A percentile compares a stretch with the other conserved stretches of the same genome.
These are phyloP conservation scores for Capsicum rhomboideum DNA, from an alignment of 257 asterid species.

Conservation along the genomic window DNA sequence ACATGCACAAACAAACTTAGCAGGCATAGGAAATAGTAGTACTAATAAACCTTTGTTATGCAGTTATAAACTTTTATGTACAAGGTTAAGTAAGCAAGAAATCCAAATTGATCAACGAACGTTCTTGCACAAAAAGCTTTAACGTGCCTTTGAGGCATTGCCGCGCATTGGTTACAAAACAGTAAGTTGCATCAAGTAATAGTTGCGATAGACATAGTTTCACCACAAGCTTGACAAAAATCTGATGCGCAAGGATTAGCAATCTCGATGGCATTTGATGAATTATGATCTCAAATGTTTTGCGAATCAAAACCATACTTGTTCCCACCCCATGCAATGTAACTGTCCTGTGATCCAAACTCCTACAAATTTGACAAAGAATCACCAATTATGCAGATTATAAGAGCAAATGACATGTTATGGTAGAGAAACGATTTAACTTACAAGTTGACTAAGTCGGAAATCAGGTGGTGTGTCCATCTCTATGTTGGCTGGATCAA, in stretches of 20 bases:
- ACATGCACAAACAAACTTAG: background rate
- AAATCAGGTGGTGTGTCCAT: constrained; percentile 70
- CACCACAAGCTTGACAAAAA: constrained; percentile 11
- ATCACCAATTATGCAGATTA: background rate
- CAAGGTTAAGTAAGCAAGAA: background rate
- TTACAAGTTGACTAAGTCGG: constrained; percentile 81
- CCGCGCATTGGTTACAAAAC: background rate
- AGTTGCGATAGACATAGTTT: background rate
- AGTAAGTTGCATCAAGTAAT: background rate
- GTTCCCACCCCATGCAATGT: constrained; percentile 76
- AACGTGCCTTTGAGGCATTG: background rate
- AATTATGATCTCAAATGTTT: constrained; percentile 7
- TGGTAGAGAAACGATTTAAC: constrained; percentile 1
- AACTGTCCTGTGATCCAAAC: constrained; percentile 84
- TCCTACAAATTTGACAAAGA: constrained; percentile 34
- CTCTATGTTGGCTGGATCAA: constrained; percentile 47
- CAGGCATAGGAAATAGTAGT: background rate
- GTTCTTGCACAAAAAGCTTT: background rate
- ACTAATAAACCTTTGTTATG: background rate
- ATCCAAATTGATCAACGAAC: background rate
- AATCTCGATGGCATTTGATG: background rate
- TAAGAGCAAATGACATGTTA: background rate
- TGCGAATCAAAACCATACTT: constrained; percentile 17
- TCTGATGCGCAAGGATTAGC: background rate
- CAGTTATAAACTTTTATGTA: background rate